Evolutionary conservation across 208 protist genomes (phyloP).

Genomic region (Crithidia bombi): DNA sequence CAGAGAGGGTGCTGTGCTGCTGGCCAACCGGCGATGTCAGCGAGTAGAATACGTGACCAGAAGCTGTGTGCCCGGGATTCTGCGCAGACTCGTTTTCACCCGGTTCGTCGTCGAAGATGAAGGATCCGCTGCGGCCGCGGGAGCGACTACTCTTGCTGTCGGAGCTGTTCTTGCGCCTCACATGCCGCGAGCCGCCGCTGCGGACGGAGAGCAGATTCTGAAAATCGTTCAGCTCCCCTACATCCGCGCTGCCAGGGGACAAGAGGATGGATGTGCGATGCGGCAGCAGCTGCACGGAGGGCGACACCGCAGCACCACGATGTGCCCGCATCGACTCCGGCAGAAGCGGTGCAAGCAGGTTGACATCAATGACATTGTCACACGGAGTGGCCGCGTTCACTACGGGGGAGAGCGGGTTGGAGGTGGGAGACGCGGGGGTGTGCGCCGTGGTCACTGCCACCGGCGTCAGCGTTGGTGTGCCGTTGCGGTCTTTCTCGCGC

Average conservation of each 20-base stretch:
- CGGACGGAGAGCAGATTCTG: not conserved
- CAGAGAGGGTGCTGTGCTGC: not conserved
- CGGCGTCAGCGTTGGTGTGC: not conserved
- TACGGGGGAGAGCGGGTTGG: not conserved
- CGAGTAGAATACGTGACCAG: not conserved
- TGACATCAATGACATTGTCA: not conserved
- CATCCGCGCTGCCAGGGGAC: not conserved
- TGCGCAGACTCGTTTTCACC: not conserved
- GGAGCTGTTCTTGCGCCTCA: not conserved
- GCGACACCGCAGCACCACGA: not conserved
- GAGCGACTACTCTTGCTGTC: conserved; percentile 5
- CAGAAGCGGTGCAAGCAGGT: not conserved
- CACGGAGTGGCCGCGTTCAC: not conserved
- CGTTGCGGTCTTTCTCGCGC: no score
- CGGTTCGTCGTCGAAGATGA: not conserved
- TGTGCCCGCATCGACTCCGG: not conserved
- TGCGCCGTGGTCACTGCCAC: not conserved
- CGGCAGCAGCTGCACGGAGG: not conserved
- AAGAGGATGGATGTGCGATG: no score
- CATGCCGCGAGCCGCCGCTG: not conserved
- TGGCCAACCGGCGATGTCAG: not conserved
- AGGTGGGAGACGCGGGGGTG: not conserved
- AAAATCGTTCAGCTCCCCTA: not conserved
- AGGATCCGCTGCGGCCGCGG: conserved; percentile 11
- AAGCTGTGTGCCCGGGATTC: not conserved